These are phyloP conservation scores for Marasmius fiardii DNA, from an alignment of 1,284 basidiomycete species.

Conservation along the genomic window DNA sequence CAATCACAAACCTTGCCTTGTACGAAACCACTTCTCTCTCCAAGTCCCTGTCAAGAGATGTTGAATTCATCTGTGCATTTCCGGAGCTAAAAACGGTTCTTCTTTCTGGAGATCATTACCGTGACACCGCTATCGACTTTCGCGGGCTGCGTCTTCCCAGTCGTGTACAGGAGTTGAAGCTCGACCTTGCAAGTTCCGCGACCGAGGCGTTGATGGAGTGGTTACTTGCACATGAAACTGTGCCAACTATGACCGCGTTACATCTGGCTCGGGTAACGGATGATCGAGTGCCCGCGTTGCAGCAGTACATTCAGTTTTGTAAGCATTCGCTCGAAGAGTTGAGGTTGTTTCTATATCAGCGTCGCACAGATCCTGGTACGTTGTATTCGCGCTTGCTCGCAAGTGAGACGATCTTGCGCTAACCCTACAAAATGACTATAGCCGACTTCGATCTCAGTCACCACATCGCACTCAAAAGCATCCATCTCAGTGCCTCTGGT, in stretches of 20 bases:
- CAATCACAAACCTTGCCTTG: not conserved
- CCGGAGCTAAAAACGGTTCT: not conserved
- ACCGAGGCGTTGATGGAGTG: constrained; percentile 6
- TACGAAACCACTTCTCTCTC: not conserved
- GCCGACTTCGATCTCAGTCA: not conserved
- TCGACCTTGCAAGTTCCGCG: constrained; percentile 6
- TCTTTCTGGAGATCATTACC: not conserved
- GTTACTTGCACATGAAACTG: constrained; percentile 1
- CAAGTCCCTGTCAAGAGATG: not conserved
- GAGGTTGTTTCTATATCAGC: constrained; percentile 8
- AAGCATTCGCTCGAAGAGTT: constrained; percentile 3
- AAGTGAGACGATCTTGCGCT: no score
- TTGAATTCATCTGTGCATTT: not conserved
- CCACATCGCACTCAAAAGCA: not conserved
- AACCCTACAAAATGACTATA: no score
- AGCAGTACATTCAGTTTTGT: constrained; percentile 4
- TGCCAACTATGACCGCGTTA: not conserved
- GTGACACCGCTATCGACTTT: not conserved
- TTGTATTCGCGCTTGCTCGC: no score
- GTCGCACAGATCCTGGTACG: not conserved
- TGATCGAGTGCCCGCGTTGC: not conserved
- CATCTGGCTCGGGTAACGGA: constrained; percentile 7
- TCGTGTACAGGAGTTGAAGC: not conserved
- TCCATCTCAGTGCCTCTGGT: not conserved
- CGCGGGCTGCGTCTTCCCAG: not conserved